Conservation (phyloP, 805 yeast genomes). For the Starmerella cellae region DNA sequence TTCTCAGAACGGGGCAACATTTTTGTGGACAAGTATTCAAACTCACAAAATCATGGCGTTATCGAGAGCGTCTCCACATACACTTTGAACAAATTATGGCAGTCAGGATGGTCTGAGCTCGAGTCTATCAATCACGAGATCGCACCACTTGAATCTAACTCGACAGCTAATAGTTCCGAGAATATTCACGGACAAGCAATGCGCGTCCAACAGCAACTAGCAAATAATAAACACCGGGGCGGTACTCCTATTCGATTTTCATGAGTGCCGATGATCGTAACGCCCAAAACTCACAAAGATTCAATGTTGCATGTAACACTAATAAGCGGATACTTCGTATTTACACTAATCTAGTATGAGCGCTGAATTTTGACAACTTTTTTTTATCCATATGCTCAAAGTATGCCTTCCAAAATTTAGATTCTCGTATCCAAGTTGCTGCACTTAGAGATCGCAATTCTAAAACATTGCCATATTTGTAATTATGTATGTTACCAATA, state of each 20-base stretch:
- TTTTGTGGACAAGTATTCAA: conserved; percentile 3
- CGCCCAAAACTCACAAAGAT: not conserved
- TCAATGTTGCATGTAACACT: not conserved
- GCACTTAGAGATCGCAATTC: too few species aligned
- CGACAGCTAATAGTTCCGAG: not conserved
- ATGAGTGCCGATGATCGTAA: too few species aligned
- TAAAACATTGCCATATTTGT: too few species aligned
- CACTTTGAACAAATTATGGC: conserved; percentile 19
- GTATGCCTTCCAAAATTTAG: too few species aligned
- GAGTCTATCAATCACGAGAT: conserved; percentile 2
- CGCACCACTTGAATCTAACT: not conserved
- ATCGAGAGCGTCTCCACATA: conserved; percentile 15
- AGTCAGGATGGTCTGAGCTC: conserved; percentile 19
- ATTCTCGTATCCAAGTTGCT: too few species aligned
- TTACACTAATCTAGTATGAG: too few species aligned
- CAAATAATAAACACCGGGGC: too few species aligned
- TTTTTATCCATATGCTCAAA: too few species aligned
- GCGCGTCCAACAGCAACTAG: conserved; percentile 9
- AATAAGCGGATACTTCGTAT: not conserved
- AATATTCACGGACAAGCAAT: conserved; percentile 8
- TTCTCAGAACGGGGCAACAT: conserved; percentile 9
- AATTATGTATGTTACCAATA: too few species aligned
- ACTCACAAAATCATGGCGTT: conserved; percentile 9
- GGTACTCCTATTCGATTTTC: too few species aligned
- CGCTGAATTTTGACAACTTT: too few species aligned